Conservation (phyloP, 306 rosid genomes). For the Vigna mungo region DNA sequence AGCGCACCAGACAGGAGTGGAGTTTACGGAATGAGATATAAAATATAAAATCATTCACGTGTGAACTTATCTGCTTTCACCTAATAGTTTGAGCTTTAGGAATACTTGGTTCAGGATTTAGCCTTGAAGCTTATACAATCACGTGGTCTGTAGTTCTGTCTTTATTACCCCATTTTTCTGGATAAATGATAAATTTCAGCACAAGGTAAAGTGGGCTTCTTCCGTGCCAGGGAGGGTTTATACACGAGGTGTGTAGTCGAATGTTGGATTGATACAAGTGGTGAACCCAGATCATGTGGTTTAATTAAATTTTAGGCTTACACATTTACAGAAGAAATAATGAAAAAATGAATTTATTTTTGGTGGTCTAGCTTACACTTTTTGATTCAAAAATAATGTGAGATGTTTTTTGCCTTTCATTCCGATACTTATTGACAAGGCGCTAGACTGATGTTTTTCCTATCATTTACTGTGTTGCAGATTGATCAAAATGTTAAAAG, state of each 20-base stretch:
- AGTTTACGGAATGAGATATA: conserved; percentile 1
- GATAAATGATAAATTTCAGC: background rate
- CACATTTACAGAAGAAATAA: background rate
- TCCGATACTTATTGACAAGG: background rate
- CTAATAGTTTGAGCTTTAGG: background rate
- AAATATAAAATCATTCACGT: background rate
- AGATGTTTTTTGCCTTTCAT: background rate
- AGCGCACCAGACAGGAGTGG: background rate
- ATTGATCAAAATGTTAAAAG: conserved; percentile 93
- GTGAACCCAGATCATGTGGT: background rate
- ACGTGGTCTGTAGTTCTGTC: background rate
- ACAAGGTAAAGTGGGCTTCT: background rate
- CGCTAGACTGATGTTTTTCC: background rate
- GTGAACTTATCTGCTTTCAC: background rate
- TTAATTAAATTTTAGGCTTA: background rate
- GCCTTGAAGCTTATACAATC: background rate
- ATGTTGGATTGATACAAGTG: background rate
- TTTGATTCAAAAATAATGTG: background rate
- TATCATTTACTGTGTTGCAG: conserved; percentile 44
- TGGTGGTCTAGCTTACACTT: background rate
- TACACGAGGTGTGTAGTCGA: background rate
- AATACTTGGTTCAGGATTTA: conserved; percentile 5
- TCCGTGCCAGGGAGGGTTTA: background rate
- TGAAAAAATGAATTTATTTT: background rate
- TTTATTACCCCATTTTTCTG: background rate